Evolutionary conservation across 345 rosid genomes (phyloP).

Genomic region (Carallia pectinifolia): DNA sequence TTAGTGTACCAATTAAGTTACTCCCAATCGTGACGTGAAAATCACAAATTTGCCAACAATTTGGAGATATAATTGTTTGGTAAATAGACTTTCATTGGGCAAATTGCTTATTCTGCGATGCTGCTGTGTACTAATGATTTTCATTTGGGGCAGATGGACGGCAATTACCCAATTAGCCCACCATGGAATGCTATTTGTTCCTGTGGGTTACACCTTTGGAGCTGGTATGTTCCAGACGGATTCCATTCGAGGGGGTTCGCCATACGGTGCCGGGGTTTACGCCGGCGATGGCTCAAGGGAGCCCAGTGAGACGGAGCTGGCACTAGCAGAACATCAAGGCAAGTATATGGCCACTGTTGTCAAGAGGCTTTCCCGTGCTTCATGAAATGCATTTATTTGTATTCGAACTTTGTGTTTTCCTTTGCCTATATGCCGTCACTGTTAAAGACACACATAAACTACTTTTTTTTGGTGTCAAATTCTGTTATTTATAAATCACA

Average conservation of each 20-base stretch:
- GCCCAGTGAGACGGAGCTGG: slow-evolving; percentile 63
- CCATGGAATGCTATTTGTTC: slow-evolving; percentile 87
- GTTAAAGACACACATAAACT: too few species aligned
- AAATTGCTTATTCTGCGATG: too few species aligned
- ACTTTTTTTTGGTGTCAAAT: too few species aligned
- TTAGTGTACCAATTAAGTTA: too few species aligned
- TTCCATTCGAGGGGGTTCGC: slow-evolving; percentile 56
- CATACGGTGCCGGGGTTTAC: slow-evolving; percentile 66
- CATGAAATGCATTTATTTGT: neutral
- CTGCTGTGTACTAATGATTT: too few species aligned
- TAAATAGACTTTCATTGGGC: too few species aligned
- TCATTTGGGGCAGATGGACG: slow-evolving; percentile 48
- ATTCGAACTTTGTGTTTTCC: too few species aligned
- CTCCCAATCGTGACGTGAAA: too few species aligned
- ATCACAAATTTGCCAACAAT: too few species aligned
- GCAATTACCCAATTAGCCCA: slow-evolving; percentile 75
- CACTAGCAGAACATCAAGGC: slow-evolving; percentile 79
- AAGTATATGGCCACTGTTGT: slow-evolving; percentile 67
- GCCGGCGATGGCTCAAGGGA: slow-evolving; percentile 79
- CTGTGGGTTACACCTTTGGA: slow-evolving; percentile 79
- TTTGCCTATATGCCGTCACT: too few species aligned
- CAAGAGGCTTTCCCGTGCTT: slow-evolving; percentile 52
- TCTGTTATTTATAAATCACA: too few species aligned
- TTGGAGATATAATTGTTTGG: too few species aligned
- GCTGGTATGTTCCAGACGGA: slow-evolving; percentile 84